Base-by-base conservation (phyloP, 352 stramenopile species). In the Phytophthora aleatoria region DNA sequence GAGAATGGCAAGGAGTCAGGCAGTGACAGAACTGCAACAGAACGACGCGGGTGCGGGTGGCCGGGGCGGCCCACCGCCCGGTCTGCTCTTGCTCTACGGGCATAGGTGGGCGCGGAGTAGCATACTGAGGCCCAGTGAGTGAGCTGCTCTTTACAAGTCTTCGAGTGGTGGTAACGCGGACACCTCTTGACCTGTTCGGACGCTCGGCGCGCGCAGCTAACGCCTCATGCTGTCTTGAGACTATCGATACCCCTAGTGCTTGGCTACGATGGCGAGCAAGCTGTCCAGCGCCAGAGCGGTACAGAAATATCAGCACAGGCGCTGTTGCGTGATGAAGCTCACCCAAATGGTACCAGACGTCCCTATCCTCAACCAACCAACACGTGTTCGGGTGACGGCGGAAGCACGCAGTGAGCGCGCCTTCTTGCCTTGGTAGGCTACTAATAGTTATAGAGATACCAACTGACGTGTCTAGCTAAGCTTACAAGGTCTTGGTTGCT, bases 1-100 rank as follows among this genome's bases (percentile, higher is more conserved):
- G 16, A 67, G 49, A 72, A 68, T 61, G 57, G 26, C 44, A 41
- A 57, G 52, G 54, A 64, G 50, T 57, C 52, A 69, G 44, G 50
- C 30, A 20, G 36, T 16, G 33, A 60, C 43, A 39, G 38, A 69
- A 59, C 5, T 55, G 49, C 64, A 61, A 67, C 50, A 28, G 24
- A 45, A 44, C 57, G 64, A 71, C 42, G 39, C 10, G 6, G 33
- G 33, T 10, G 33, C 0, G 33, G 9, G 33, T 38, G 33, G 33
- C 33, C 33, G 33, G 33, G 33, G 26, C 20, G 3, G 9, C 1
- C 30, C 15, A 26, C 15, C n/a, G 55, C 11, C 52, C 49, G 13
- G 50, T 49, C 42, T 61, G 59, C n/a, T 45, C 27, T 35, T 61
- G 59, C n/a, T 45, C 27, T 35, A 38, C 9, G 41, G 41, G 35